Conservation (phyloP, 805 yeast species). For the Ascoidea rubescens region DNA sequence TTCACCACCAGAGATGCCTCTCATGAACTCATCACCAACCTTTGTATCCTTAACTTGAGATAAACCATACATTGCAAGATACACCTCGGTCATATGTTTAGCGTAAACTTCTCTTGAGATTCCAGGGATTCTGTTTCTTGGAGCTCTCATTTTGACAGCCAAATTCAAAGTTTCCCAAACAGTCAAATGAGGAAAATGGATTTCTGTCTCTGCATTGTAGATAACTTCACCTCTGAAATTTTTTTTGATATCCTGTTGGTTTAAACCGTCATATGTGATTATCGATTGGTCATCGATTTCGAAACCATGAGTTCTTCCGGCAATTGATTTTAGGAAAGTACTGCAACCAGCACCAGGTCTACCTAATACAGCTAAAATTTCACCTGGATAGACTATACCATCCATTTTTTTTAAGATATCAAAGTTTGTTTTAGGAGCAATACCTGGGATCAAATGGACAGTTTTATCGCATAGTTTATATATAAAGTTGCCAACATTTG, state of each 20-base stretch:
- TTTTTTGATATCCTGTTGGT: slow-evolving; percentile 28
- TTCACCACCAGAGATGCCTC: slow-evolving; percentile 71
- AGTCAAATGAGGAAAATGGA: slow-evolving; percentile 47
- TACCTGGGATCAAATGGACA: background rate
- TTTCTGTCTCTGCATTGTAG: slow-evolving; percentile 48
- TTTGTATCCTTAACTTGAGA: slow-evolving; percentile 46
- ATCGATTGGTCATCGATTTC: slow-evolving; percentile 27
- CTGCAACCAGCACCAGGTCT: slow-evolving; percentile 71
- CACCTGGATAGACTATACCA: slow-evolving; percentile 47
- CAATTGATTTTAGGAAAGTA: slow-evolving; percentile 41
- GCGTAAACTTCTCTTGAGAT: slow-evolving; percentile 35
- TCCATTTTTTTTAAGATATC: slow-evolving; percentile 40
- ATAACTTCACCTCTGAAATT: slow-evolving; percentile 49
- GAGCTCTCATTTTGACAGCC: slow-evolving; percentile 43
- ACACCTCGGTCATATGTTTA: slow-evolving; percentile 32
- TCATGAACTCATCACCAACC: slow-evolving; percentile 51
- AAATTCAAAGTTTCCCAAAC: slow-evolving; percentile 47
- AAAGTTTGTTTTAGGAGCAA: slow-evolving; percentile 17
- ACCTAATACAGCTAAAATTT: slow-evolving; percentile 59
- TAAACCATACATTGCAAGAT: slow-evolving; percentile 35
- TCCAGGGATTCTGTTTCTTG: slow-evolving; percentile 39
- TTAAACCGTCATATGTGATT: slow-evolving; percentile 37
- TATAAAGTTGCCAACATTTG: slow-evolving; percentile 22
- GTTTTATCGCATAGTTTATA: slow-evolving; percentile 1
- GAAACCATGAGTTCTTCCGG: slow-evolving; percentile 44